Base-by-base conservation (phyloP, 2,329 filamentous ascomycete genomes). In the Lachnellula willkommii region DNA sequence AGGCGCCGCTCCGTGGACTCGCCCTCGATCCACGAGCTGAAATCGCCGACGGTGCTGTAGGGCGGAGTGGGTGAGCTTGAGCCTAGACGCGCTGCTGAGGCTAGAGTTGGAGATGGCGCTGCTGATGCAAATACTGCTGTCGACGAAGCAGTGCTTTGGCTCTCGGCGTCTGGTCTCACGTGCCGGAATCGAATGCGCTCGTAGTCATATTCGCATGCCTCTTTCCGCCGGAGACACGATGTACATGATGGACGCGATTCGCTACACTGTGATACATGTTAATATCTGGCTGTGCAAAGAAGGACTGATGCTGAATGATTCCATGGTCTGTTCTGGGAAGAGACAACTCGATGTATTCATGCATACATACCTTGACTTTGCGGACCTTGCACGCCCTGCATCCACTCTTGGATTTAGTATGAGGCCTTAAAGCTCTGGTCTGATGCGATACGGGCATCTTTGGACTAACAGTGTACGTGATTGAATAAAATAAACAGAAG, bases 1-100 rank as follows among this genome's bases (percentile, higher is more conserved):
- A 64, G 46, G 5, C 51, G 55, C 4, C 58, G 49, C 11, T 52
- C 49, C 20, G 17, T 53, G 22, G 52, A 45, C 5, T 56, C 52
- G 12, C 32, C 9, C 12, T 36, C 35, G 15, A 52, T 5, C 9
- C 8, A 15, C 1, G 39, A 37, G 7, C 42, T 47, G 47, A 52
- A 22, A 46, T 47, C 40, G 7, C 43, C 43, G 28, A 37, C 15
- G 12, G 50, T 24, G 22, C 20, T 24, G n/a, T 43, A 50, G 22
- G 28, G 35, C 8, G 43, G 35, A 5, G 28, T 26, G n/a, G 37
- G 39, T 22, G 50, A 50, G 12, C 22, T 22, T 12, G 42, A 9
- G 20, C n/a, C 42, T 11, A 11, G 42, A 24, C 17, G 15, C 11
- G 42, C 7, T 14, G 20, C 5, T 14, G 11, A 6, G 5, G 7